phyloP scores from a whole-genome alignment of 1,139 yeast species.

The Pichia sp. region DNA sequence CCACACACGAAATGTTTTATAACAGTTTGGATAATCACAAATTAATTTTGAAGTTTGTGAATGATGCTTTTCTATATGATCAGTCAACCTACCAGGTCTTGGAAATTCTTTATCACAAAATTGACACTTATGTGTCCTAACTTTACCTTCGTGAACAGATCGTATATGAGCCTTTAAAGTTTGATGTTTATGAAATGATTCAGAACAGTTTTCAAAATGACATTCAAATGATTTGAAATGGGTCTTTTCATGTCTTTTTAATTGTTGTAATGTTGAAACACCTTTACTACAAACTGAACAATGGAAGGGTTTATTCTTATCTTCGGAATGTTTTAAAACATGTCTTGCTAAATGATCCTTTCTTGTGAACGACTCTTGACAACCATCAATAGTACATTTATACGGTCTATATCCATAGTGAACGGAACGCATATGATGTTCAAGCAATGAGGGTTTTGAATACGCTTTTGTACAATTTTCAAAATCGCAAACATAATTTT shows the following conservation, averaged over 20 bases:
- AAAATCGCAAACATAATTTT: slow-evolving; percentile 53
- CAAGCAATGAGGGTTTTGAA: slow-evolving; percentile 72
- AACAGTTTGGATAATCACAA: slow-evolving; percentile 60
- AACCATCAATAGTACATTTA: slow-evolving; percentile 46
- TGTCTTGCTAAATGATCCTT: slow-evolving; percentile 80
- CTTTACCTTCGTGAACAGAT: slow-evolving; percentile 47
- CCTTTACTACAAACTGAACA: slow-evolving; percentile 82
- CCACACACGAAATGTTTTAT: slow-evolving; percentile 63
- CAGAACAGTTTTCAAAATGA: slow-evolving; percentile 53
- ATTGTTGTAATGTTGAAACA: slow-evolving; percentile 73
- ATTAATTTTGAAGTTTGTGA: slow-evolving; percentile 49
- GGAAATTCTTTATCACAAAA: slow-evolving; percentile 53
- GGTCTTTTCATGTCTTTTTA: slow-evolving; percentile 66
- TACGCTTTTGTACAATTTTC: slow-evolving; percentile 71
- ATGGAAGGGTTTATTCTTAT: slow-evolving; percentile 60
- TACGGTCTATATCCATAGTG: slow-evolving; percentile 82
- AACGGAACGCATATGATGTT: slow-evolving; percentile 63
- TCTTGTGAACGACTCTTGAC: slow-evolving; percentile 63
- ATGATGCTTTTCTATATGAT: slow-evolving; percentile 58
- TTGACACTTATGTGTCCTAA: slow-evolving; percentile 43
- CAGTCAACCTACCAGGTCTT: slow-evolving; percentile 55
- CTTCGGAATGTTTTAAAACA: slow-evolving; percentile 49
- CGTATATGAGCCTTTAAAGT: slow-evolving; percentile 69
- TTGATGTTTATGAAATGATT: slow-evolving; percentile 70
- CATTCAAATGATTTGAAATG: slow-evolving; percentile 71